Base-by-base conservation (phyloP, 768 basidiomycete genomes). In the Flagelloscypha sp. region DNA sequence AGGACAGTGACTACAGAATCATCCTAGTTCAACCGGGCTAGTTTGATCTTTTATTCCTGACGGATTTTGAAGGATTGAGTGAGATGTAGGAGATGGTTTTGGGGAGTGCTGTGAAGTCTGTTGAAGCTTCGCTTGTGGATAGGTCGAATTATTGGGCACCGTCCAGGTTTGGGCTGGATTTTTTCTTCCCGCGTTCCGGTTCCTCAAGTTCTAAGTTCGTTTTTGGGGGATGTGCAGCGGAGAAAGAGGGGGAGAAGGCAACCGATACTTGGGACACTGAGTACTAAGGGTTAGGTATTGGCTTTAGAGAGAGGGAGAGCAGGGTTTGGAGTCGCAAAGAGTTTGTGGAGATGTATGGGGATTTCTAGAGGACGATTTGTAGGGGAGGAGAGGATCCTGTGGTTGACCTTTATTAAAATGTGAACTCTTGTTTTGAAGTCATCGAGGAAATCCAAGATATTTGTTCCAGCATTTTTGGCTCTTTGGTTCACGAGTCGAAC, bases 21-120 rank as follows among this genome's bases (percentile, higher is more conserved):
- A 10, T 70, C 38, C 76, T 94, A 48, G 95, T 99, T 40, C 80
- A 79, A 48, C 94, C 85, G 50, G 95, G 95, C 7, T 93, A 81
- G 62, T 99, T 99, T 57, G 95, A 99, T 56, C 98, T 98, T 42
- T 88, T 99, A 65, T 99, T 99, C 64, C 95, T 94, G 7, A 98
- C 94, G 8, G 66, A 87, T 53, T 97, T 97, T 44, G 74, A 73
- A 35, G 71, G 69, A 15, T 68, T 98, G 36, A 68, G 85, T 30
- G 88, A 94, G 53, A 86, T 93, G 76, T 97, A 97, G 58, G 85
- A 92, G 50, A 77, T 45, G 70, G 82, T 37, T 74, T 98, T 41
- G 72, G 79, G 24, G 72, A 76, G 48, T 75, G 79, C 3, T n/a
- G n/a, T n/a, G n/a, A n/a, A n/a, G n/a, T n/a, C n/a, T n/a, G n/a